These are phyloP conservation scores for Paralagenidium karlingii DNA, from an alignment of 352 stramenopile genomes.

Conservation along the genomic window DNA sequence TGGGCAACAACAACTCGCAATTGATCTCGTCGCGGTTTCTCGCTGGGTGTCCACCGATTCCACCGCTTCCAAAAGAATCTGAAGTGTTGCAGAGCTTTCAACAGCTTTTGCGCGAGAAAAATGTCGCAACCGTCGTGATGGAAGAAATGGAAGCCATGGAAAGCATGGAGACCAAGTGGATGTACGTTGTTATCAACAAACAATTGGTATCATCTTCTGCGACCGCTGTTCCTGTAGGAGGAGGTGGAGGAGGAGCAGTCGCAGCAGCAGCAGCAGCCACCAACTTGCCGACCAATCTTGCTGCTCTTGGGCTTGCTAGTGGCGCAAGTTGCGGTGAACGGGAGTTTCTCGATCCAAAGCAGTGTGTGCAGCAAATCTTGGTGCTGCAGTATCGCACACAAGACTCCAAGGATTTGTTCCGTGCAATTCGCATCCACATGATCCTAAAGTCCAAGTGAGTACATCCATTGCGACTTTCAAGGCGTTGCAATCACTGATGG, in stretches of 20 bases:
- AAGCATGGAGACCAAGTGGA: conserved; percentile 47
- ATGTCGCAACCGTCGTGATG: conserved; percentile 10
- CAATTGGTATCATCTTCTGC: conserved; percentile 13
- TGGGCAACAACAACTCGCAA: conserved; percentile 37
- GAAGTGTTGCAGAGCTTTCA: conserved; percentile 33
- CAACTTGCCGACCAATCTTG: background rate
- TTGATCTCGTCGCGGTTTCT: conserved; percentile 25
- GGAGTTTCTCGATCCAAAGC: conserved; percentile 30
- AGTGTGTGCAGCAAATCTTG: conserved; percentile 34
- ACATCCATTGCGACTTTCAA: background rate
- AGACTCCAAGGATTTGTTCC: conserved; percentile 30
- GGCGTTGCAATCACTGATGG: background rate
- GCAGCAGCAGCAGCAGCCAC: background rate
- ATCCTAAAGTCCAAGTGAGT: conserved; percentile 30
- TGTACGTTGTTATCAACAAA: conserved; percentile 57
- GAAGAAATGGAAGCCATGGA: conserved; percentile 32
- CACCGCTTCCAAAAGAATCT: conserved; percentile 15
- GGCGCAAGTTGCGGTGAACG: conserved; percentile 26
- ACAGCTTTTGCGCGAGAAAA: conserved; percentile 18
- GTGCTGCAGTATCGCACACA: conserved; percentile 19
- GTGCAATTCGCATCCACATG: conserved; percentile 49
- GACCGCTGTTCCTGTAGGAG: background rate
- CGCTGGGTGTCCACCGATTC: conserved; percentile 46
- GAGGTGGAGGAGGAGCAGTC: background rate
- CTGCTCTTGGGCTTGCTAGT: background rate